Evolutionary conservation across 2,329 filamentous ascomycete genomes (phyloP), one percentile per base, ranked within the genome.

Genomic region (Colletotrichum orbiculare): DNA sequence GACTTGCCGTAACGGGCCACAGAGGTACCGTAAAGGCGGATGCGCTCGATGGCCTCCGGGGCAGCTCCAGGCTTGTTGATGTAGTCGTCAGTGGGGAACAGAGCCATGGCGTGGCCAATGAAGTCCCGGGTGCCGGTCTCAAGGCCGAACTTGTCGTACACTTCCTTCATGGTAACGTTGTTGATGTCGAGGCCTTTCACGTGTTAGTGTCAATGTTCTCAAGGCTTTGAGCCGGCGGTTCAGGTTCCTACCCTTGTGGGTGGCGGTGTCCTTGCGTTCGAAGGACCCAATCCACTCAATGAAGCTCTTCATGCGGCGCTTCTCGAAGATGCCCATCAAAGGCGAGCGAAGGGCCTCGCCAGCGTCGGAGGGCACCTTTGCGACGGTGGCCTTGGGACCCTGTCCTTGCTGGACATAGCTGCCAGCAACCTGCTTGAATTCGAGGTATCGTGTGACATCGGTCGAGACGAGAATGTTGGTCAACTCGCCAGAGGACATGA

Each of bases 401-500:
- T 87, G 79, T 69, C 93, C 92, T 79, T 97, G 94, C 82, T 98
- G 96, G 68, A 98, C 96, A 77, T 91, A 98, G 85, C 94, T 97
- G 77, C 96, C 96, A 67, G 94, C 93, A 68, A 99, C 94, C 81
- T 96, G 93, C 83, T 92, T 94, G 85, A 97, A 96, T 79, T 96
- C 92, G 74, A 96, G 90, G 80, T 94, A 94, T 80, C 91, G 86
- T 73, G 91, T 94, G 71, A 94, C 91, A 72, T 97, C 94, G 81
- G 95, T 98, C 55, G 94, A 97, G 69, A 97, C 94, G 76, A 99
- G 89, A 75, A 99, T 97, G 82, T 98, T 98, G 78, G 95, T 98
- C 77, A 99, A 86, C 83, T 99, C 95, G 79, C 96, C 96, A 69
- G 96, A 97, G 66, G 95, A 94, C 94, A 99, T 98, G 79, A 99